These are phyloP conservation scores for Bullera alba DNA, from an alignment of 768 basidiomycete genomes.

Conservation along the genomic window DNA sequence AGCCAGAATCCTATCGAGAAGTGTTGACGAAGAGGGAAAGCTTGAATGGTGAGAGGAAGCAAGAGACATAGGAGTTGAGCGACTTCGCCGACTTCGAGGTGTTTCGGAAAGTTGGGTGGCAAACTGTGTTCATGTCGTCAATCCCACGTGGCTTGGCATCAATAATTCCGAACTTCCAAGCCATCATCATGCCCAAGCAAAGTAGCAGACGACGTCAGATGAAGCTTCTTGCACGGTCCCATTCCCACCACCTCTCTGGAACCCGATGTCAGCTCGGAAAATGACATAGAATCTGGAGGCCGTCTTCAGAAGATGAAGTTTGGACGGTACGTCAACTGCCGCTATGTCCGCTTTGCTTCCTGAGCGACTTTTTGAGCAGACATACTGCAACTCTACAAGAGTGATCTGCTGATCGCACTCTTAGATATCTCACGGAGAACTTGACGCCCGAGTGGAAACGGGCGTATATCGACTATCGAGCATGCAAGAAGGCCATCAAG, in stretches of 20 bases:
- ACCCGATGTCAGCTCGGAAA: too few relatives aligned
- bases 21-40: neutral
- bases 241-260: too few relatives aligned
- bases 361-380: neutral
- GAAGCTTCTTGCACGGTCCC: too few relatives aligned
- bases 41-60: neutral
- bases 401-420: neutral
- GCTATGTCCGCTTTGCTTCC: neutral
- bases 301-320: constrained; percentile 25
- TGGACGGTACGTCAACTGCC: constrained; percentile 7
- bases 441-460: constrained; percentile 46
- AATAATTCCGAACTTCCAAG: too few relatives aligned
- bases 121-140: too few relatives aligned
- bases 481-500: constrained; percentile 45
- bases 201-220: too few relatives aligned
- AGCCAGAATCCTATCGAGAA: neutral
- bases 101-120: constrained; percentile 3
- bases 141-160: too few relatives aligned
- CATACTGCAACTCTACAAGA: neutral
- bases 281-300: too few relatives aligned
- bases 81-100: too few relatives aligned
- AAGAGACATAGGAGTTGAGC: too few relatives aligned
- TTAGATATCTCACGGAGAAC: constrained; percentile 37
- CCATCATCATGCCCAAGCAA: too few relatives aligned
- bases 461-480: constrained; percentile 45